Percentiles rank a stretch among this genome's conserved stretches.
phyloP scores from a whole-genome alignment of 305 asterid genomes.

The Fraxinus albicans region DNA sequence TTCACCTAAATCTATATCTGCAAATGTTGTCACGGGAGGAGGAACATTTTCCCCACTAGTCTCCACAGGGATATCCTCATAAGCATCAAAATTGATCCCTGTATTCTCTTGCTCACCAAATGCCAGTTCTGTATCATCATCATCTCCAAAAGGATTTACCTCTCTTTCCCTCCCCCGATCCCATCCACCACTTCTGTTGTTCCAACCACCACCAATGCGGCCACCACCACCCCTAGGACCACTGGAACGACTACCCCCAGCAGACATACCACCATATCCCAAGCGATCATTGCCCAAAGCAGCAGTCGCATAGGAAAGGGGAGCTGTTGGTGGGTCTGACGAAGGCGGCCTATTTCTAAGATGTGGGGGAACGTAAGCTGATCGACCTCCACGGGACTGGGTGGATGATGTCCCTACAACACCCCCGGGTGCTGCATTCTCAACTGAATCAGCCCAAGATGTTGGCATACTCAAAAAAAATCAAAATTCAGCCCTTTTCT shows the following conservation, averaged over 20 bases:
- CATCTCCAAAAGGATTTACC: slow-evolving; percentile 36
- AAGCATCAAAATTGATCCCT: slow-evolving; percentile 53
- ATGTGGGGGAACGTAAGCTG: slow-evolving; percentile 49
- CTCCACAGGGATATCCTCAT: slow-evolving; percentile 58
- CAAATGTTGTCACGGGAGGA: slow-evolving; percentile 45
- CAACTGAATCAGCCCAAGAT: slow-evolving; percentile 38
- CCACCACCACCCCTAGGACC: slow-evolving; percentile 26
- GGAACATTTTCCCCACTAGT: slow-evolving; percentile 55
- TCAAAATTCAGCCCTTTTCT: background rate
- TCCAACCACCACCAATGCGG: slow-evolving; percentile 43
- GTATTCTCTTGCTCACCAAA: slow-evolving; percentile 35
- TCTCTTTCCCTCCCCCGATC: slow-evolving; percentile 40
- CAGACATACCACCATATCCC: slow-evolving; percentile 31
- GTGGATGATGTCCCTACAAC: slow-evolving; percentile 22
- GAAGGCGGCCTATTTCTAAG: slow-evolving; percentile 37
- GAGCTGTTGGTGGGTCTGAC: slow-evolving; percentile 24
- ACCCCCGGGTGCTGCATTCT: slow-evolving; percentile 18
- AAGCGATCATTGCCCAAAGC: slow-evolving; percentile 29
- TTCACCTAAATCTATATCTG: slow-evolving; percentile 51
- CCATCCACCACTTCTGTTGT: slow-evolving; percentile 37
- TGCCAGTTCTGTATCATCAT: slow-evolving; percentile 19
- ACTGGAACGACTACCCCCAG: slow-evolving; percentile 25
- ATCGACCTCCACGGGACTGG: slow-evolving; percentile 10
- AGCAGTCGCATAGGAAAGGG: slow-evolving; percentile 26
- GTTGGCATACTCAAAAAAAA: slow-evolving; percentile 24